Base-by-base conservation (phyloP, 108 stramenopile genomes). In the Nannochloropsis oceanica region DNA sequence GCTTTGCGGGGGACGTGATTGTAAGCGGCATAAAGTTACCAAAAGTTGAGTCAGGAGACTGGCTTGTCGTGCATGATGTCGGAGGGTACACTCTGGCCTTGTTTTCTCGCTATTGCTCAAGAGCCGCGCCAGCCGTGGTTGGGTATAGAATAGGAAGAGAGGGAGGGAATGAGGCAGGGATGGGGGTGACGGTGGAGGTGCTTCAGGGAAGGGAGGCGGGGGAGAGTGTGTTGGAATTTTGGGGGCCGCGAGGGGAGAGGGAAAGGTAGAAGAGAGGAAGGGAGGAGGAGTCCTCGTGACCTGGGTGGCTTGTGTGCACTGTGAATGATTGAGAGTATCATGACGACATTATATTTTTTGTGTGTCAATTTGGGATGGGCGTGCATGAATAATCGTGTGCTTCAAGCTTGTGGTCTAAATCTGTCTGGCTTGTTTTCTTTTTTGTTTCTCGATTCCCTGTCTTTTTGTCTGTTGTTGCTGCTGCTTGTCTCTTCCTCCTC, bases 1-100 rank as follows among this genome's bases (percentile, higher is more conserved):
- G 89, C 27, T 89, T 89, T 18, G 43, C 44, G 27, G 89, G 89
- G 7, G 89, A 89, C 81, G 87, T 87, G 42, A 42, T 89, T 11
- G 84, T 88, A 18, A 24, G 82, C 14, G 44, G 84, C 13, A 27
- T 43, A 25, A 27, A 44, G 13, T 83, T 87, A n/a, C 87, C 87
- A 7, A 44, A 43, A 11, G 82, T 82, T 14, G 25, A 22, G 7
- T 42, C 59, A 8, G 82, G 86, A 79, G 82, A 86, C 24, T 24
- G 81, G 11, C 9, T 83, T 42, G 86, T 86, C 13, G 79, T 83
- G n/a, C 86, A 43, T 24, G 86, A 86, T 26, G 82, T 82, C 5
- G 86, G 86, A 18, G 59, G 81, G 13, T 82, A 86, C 73, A 86
- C 82, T 11, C 42, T 86, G 42, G 44, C 86, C 46, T n/a, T 86